Conservation (phyloP, 345 rosid genomes). For the Garcia nutans region DNA sequence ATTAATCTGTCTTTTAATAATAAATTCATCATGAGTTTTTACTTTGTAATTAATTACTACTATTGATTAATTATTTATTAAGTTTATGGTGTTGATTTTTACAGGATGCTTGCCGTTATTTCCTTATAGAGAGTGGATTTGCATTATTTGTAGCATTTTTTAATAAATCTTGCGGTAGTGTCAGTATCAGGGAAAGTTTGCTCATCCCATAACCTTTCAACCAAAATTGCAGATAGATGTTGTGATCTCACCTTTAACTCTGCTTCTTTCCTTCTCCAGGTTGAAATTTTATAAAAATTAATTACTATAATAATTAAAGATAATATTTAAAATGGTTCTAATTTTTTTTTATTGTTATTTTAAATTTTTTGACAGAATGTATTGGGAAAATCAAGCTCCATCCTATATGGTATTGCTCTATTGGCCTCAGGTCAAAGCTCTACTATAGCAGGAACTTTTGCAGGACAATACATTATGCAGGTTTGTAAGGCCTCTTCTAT, state of each 20-base stretch:
- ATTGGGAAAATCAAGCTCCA: constrained; percentile 57
- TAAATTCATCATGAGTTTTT: too few relatives aligned
- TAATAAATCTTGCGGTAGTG: constrained; percentile 56
- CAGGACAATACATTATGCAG: constrained; percentile 72
- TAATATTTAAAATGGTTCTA: not conserved
- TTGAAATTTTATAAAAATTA: not conserved
- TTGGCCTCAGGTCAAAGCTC: constrained; percentile 77
- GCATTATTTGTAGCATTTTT: constrained; percentile 63
- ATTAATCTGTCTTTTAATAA: not conserved
- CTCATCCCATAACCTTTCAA: constrained; percentile 28
- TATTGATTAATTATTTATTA: not conserved
- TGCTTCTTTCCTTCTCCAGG: constrained; percentile 77
- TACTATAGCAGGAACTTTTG: constrained; percentile 66
- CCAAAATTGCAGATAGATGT: constrained; percentile 32
- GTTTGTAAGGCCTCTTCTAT: not conserved
- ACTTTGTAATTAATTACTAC: too few relatives aligned
- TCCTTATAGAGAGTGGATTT: constrained; percentile 59
- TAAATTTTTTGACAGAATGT: constrained; percentile 46
- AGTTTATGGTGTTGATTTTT: too few relatives aligned
- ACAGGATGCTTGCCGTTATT: constrained; percentile 62
- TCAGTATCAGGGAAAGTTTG: constrained; percentile 64
- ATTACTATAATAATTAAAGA: not conserved
- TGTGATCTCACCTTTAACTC: constrained; percentile 54
- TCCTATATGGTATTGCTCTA: constrained; percentile 54
- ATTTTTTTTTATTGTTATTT: not conserved